Base-by-base conservation (phyloP, 768 basidiomycete species). In the Nidularia sp. region DNA sequence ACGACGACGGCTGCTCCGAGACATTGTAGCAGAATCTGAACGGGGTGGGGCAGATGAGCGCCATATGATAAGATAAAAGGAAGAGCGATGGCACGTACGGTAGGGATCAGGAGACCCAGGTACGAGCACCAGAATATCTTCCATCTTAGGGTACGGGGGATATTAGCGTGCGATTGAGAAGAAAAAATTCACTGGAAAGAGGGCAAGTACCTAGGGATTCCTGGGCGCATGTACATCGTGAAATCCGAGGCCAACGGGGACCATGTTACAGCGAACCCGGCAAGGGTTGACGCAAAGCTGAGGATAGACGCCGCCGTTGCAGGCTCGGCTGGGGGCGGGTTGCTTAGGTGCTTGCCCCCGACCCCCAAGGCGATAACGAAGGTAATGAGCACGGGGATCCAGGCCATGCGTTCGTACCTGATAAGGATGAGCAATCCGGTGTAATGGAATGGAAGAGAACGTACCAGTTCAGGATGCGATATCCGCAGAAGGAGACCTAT, bases 341-440 rank as follows among this genome's bases (percentile, higher is more conserved):
- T 77, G 12, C 68, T 68, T 8, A 93, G 70, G 56, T 91, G 75
- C 56, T 88, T 85, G 0, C 84, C 90, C 0, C 88, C 83, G n/a
- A 89, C 72, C 2, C 86, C 90, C 9, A 88, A 67, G 6, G 81
- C 82, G 49, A 93, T 77, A 33, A 90, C 57, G 63, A 85, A 91
- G 6, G 84, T 79, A 49, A 93, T 68, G n/a, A 90, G 60, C 13
- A 90, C 79, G 0, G 92, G 91, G 13, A 92, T 74, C 90, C 90
- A 92, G 1, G 85, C 73, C 2, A 87, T 53, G 7, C 83, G 77
- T 58, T 91, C 90, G 59, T 89, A 93, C 74, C 75, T 77, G 25
- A 42, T 2, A 18, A 18, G 34, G 34, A 29, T 47, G 35, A 44
- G 39, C 33, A 47, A 41, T 52, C 47, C 25, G 42, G 8, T 31